Conservation (phyloP, 805 yeast genomes). For the Isabelozyma pseudorhagii region DNA sequence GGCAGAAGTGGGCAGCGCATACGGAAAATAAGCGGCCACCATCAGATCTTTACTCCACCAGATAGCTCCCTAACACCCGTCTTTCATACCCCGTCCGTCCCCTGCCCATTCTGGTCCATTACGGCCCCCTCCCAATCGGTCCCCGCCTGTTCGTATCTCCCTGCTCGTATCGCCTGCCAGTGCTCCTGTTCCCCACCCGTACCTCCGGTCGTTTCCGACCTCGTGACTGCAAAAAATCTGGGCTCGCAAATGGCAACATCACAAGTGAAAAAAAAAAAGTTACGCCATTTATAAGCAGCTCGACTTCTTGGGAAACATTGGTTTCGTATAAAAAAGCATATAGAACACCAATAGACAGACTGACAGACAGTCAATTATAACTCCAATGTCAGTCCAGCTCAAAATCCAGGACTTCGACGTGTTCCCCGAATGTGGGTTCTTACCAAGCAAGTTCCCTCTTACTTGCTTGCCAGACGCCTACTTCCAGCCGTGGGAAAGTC, state of each 20-base stretch:
- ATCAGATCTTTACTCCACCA: too few species aligned
- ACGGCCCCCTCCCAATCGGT: too few species aligned
- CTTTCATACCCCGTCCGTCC: too few species aligned
- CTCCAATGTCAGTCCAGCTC: conserved; percentile 9
- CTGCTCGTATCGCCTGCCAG: too few species aligned
- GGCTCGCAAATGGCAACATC: neutral
- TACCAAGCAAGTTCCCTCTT: conserved; percentile 69
- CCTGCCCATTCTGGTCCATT: too few species aligned
- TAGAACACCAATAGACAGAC: too few species aligned
- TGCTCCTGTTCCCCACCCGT: neutral
- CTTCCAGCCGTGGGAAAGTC: conserved; percentile 73
- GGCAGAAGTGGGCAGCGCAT: neutral
- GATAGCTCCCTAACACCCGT: too few species aligned
- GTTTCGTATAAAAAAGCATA: too few species aligned
- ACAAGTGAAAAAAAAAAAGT: neutral
- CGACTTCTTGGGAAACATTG: too few species aligned
- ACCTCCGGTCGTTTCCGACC: neutral
- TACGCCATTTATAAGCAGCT: neutral
- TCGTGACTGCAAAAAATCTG: neutral
- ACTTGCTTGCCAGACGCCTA: conserved; percentile 56
- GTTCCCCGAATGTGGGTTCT: conserved; percentile 69
- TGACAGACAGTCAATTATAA: too few species aligned
- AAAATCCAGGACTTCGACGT: conserved; percentile 62
- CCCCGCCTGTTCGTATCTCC: too few species aligned
- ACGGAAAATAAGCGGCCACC: neutral